These are phyloP conservation scores for Talaromyces funiculosus DNA, from an alignment of 2,329 filamentous ascomycete species.

Conservation along the genomic window DNA sequence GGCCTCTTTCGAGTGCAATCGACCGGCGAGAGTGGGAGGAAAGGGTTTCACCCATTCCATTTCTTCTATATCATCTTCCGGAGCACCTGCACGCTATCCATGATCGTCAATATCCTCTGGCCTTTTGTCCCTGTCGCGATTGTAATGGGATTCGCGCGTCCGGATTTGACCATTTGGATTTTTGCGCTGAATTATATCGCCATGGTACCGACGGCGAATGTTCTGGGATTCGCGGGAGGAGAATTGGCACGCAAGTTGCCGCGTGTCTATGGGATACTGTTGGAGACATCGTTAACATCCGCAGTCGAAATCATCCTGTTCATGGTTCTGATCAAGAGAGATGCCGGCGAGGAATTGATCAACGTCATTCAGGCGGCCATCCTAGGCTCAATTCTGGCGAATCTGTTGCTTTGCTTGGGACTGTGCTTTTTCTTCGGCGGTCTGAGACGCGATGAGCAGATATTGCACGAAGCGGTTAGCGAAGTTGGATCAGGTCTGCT, in stretches of 20 bases:
- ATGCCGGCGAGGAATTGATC: conserved; percentile 43
- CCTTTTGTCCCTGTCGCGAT: conserved; percentile 68
- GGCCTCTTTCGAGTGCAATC: conserved; percentile 29
- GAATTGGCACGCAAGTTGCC: conserved; percentile 69
- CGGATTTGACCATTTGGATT: conserved; percentile 55
- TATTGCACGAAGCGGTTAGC: conserved; percentile 68
- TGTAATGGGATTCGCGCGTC: conserved; percentile 54
- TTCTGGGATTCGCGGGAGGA: conserved; percentile 68
- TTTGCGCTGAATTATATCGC: conserved; percentile 69
- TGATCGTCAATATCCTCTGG: conserved; percentile 66
- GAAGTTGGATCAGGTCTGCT: conserved; percentile 74
- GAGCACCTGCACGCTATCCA: conserved; percentile 60
- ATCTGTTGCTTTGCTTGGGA: conserved; percentile 72
- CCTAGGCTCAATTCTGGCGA: conserved; percentile 75
- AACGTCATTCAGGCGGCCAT: conserved; percentile 57
- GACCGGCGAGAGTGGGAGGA: conserved; percentile 62
- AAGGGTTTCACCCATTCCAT: conserved; percentile 57
- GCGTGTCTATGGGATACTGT: conserved; percentile 53
- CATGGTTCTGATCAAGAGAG: conserved; percentile 62
- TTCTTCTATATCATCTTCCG: conserved; percentile 60
- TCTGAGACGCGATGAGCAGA: conserved; percentile 58
- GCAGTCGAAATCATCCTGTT: conserved; percentile 79
- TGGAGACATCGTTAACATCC: conserved; percentile 59
- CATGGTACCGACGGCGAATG: conserved; percentile 70
- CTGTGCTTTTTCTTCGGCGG: conserved; percentile 75